phyloP scores from a whole-genome alignment of 305 asterid genomes.

The Fraxinus albicans region DNA sequence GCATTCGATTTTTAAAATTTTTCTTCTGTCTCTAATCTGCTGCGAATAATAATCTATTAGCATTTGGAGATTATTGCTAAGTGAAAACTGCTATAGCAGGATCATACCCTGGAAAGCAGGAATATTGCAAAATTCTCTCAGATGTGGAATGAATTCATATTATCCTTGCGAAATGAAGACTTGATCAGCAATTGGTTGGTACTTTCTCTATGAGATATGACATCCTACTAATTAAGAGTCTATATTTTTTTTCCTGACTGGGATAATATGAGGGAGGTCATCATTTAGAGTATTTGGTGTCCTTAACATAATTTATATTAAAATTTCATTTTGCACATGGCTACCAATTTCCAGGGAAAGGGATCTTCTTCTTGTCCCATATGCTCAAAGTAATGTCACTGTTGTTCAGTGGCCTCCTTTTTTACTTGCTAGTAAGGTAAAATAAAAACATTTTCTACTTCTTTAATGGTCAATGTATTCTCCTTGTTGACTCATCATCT shows the following conservation, averaged over 20 bases:
- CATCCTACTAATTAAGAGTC: slow-evolving; percentile 13
- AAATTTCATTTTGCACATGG: slow-evolving; percentile 22
- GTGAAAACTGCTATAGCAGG: slow-evolving; percentile 49
- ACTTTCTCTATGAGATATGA: slow-evolving; percentile 20
- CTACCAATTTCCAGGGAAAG: slow-evolving; percentile 65
- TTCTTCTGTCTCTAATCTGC: neutral
- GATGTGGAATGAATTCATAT: slow-evolving; percentile 98
- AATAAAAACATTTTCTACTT: slow-evolving; percentile 20
- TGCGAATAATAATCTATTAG: neutral
- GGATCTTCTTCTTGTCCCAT: slow-evolving; percentile 94
- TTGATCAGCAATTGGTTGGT: slow-evolving; percentile 79
- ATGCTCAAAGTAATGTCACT: slow-evolving; percentile 72
- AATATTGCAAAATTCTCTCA: slow-evolving; percentile 95
- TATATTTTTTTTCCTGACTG: neutral
- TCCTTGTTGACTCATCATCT: slow-evolving; percentile 29
- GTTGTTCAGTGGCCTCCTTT: slow-evolving; percentile 99
- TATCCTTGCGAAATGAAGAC: slow-evolving; percentile 92
- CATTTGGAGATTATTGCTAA: slow-evolving; percentile 21
- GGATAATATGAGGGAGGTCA: slow-evolving; percentile 3
- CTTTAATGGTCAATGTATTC: slow-evolving; percentile 20
- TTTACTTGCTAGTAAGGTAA: slow-evolving; percentile 98
- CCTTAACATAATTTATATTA: slow-evolving; percentile 6
- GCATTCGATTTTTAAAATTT: slow-evolving; percentile 5
- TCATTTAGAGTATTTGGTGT: neutral
- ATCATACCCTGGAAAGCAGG: slow-evolving; percentile 58